A percentile compares a stretch with the other conserved stretches of the same genome.
These are phyloP conservation scores for Malassezia globosa DNA, from an alignment of 1,284 basidiomycete genomes.

Conservation along the genomic window DNA sequence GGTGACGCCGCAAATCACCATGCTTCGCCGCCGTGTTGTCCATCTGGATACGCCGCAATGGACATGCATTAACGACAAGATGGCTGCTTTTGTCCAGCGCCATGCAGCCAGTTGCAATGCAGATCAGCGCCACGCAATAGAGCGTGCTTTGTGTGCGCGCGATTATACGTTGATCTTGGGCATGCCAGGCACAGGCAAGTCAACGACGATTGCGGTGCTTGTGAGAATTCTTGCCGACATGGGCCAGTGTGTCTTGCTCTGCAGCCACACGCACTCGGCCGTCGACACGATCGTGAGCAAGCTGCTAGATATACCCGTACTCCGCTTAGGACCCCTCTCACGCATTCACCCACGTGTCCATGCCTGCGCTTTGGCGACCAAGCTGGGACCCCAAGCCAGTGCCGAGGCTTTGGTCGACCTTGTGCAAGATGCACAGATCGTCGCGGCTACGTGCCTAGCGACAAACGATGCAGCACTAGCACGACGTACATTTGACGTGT, in stretches of 20 bases:
- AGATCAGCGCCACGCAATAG: constrained; percentile 64
- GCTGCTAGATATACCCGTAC: constrained; percentile 50
- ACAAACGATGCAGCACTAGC: constrained; percentile 81
- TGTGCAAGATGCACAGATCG: constrained; percentile 74
- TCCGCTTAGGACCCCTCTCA: constrained; percentile 78
- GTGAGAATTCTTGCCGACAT: constrained; percentile 65
- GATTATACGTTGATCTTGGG: constrained; percentile 89
- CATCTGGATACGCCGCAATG: constrained; percentile 65
- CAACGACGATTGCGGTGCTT: constrained; percentile 80
- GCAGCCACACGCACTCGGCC: constrained; percentile 91
- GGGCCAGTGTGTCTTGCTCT: constrained; percentile 77
- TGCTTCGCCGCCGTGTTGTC: constrained; percentile 57
- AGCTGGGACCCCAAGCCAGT: constrained; percentile 48
- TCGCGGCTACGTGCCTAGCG: constrained; percentile 86
- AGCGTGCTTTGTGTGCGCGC: constrained; percentile 62
- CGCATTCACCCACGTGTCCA: constrained; percentile 63
- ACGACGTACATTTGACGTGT: constrained; percentile 74
- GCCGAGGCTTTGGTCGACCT: constrained; percentile 67
- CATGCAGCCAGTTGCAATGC: constrained; percentile 51
- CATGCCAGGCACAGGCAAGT: constrained; percentile 98
- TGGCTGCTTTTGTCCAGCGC: constrained; percentile 21
- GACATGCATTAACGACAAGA: constrained; percentile 29
- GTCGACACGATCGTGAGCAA: constrained; percentile 90
- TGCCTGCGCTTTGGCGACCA: constrained; percentile 57
- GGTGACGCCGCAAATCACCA: constrained; percentile 39